A percentile compares a stretch with the other conserved stretches of the same genome.
Evolutionary conservation across 2,329 filamentous ascomycete species (phyloP).

Genomic region (Septoria linicola): DNA sequence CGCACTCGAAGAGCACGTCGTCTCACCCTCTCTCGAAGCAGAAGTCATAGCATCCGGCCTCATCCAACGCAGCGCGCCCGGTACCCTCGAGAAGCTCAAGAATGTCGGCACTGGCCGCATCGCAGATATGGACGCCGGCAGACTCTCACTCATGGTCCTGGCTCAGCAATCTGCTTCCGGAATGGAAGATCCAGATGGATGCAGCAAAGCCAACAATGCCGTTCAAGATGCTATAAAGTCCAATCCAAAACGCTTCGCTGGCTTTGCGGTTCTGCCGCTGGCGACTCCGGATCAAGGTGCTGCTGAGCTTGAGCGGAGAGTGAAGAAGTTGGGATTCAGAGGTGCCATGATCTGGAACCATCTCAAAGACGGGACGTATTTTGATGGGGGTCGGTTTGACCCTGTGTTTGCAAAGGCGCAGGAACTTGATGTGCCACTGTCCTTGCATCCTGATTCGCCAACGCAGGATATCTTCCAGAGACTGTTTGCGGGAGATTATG

Average conservation of each 20-base stretch:
- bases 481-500: slow-evolving; percentile 35
- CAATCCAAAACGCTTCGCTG: slow-evolving; percentile 27
- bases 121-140: slow-evolving; percentile 29
- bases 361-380: slow-evolving; percentile 26
- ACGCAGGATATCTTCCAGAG: not conserved
- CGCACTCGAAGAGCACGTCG: slow-evolving; percentile 5
- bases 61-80: not conserved
- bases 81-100: slow-evolving; percentile 5
- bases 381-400: slow-evolving; percentile 29
- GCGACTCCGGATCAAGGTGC: slow-evolving; percentile 27
- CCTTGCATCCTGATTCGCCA: slow-evolving; percentile 47
- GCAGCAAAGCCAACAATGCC: slow-evolving; percentile 29
- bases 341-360: slow-evolving; percentile 36
- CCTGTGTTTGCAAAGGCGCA: slow-evolving; percentile 33
- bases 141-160: slow-evolving; percentile 29
- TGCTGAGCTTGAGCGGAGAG: slow-evolving; percentile 27
- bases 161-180: slow-evolving; percentile 26
- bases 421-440: slow-evolving; percentile 50
- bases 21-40: not conserved
- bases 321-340: slow-evolving; percentile 27
- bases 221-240: slow-evolving; percentile 23
- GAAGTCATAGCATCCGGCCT: not conserved
- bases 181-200: slow-evolving; percentile 19
- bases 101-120: slow-evolving; percentile 22
- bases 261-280: slow-evolving; percentile 33